Percentiles rank a stretch among this genome's conserved stretches.
These are phyloP conservation scores for Hyaloscypha bicolor DNA, from an alignment of 495 filamentous ascomycete genomes.

Conservation along the genomic window DNA sequence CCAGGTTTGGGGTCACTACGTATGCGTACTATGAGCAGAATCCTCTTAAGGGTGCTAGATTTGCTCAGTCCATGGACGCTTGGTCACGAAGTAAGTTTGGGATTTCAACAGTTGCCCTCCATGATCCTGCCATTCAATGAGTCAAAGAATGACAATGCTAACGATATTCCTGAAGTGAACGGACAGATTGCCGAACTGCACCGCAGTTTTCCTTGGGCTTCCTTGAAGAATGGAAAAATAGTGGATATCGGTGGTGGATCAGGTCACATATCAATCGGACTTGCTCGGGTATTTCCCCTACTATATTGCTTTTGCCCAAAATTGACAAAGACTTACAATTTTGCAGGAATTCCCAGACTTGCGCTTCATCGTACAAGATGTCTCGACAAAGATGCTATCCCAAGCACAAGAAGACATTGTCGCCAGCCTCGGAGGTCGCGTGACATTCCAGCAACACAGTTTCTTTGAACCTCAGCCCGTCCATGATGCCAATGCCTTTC, in stretches of 20 bases:
- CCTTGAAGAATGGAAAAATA: constrained; percentile 27
- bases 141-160: not conserved
- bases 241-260: constrained; percentile 34
- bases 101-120: no score
- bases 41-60: constrained; percentile 26
- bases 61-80: constrained; percentile 35
- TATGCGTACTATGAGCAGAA: constrained; percentile 37
- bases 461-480: constrained; percentile 40
- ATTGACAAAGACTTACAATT: no score
- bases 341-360: constrained; percentile 32
- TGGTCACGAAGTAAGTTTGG: constrained; percentile 19
- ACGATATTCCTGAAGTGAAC: not conserved
- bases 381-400: constrained; percentile 26
- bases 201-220: constrained; percentile 30
- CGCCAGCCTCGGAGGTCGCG: constrained; percentile 22
- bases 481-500: constrained; percentile 27
- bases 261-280: constrained; percentile 28
- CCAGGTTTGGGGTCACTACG: constrained; percentile 24
- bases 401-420: constrained; percentile 21
- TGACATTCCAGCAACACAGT: constrained; percentile 32
- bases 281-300: constrained; percentile 30
- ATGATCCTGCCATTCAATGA: no score
- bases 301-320: no score
- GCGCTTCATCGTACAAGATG: constrained; percentile 36
- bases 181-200: constrained; percentile 14